These are phyloP conservation scores for Salix dunnii DNA, from an alignment of 345 rosid genomes.

Conservation along the genomic window DNA sequence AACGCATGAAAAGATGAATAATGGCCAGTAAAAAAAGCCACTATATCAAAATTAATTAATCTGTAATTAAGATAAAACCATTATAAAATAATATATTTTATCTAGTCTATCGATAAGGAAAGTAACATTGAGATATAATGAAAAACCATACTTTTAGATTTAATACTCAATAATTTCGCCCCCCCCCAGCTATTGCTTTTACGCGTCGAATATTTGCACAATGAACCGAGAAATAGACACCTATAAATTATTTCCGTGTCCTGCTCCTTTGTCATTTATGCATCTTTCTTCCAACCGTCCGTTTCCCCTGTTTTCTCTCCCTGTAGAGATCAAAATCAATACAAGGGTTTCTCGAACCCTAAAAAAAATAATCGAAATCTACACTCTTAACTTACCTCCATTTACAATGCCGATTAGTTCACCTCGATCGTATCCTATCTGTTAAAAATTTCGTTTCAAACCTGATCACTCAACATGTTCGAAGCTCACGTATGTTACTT, in stretches of 20 bases:
- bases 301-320: slow-evolving; percentile 23
- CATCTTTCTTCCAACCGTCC: slow-evolving; percentile 34
- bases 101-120: too few species aligned
- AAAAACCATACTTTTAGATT: too few species aligned
- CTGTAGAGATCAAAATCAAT: slow-evolving; percentile 12
- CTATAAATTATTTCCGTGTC: background rate
- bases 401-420: slow-evolving; percentile 28
- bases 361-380: background rate
- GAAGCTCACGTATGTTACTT: slow-evolving; percentile 74
- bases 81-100: too few species aligned
- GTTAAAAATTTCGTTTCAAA: background rate
- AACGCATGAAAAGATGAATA: too few species aligned
- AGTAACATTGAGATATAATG: too few species aligned
- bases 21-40: too few species aligned
- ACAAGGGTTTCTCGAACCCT: slow-evolving; percentile 14
- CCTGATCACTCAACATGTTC: slow-evolving; percentile 54
- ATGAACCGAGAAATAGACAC: background rate
- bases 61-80: too few species aligned
- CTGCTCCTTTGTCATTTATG: background rate
- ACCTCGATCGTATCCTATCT: slow-evolving; percentile 37
- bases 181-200: too few species aligned
- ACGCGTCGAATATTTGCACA: too few species aligned
- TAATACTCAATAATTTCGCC: too few species aligned
- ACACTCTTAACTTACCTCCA: background rate
- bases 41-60: too few species aligned